Conservation (phyloP, 2,329 filamentous ascomycete genomes). For the Talaromyces sp. region DNA sequence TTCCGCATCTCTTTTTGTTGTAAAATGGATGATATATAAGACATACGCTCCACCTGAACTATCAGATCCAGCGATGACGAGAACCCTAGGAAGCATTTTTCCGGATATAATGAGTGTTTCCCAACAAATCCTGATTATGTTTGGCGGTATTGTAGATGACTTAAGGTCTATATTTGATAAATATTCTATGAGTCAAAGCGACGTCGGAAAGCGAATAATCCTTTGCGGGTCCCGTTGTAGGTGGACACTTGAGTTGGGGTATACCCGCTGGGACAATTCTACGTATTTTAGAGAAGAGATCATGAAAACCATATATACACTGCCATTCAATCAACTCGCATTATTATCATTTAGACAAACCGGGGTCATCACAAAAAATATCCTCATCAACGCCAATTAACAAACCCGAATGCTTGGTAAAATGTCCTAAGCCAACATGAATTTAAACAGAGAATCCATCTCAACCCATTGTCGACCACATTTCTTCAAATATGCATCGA, state of each 20-base stretch:
- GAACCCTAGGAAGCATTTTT: constrained; percentile 51
- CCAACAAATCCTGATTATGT: background rate
- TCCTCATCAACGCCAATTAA: background rate
- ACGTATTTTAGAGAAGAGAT: background rate
- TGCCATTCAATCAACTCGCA: constrained; percentile 5
- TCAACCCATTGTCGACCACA: constrained; percentile 90
- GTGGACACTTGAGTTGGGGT: background rate
- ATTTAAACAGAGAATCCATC: constrained; percentile 81
- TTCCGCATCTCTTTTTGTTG: background rate
- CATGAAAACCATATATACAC: constrained; percentile 2
- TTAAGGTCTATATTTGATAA: background rate
- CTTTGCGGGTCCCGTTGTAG: background rate
- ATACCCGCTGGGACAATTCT: background rate
- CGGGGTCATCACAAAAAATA: background rate
- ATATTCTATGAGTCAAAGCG: background rate
- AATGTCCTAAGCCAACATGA: constrained; percentile 24
- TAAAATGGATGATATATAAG: background rate
- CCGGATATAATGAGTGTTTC: background rate
- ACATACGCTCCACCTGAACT: constrained; percentile 85
- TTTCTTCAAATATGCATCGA: constrained; percentile 81
- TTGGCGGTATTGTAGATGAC: background rate
- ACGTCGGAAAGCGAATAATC: background rate
- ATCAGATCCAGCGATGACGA: constrained; percentile 85
- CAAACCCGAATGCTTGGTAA: background rate
- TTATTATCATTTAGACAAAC: background rate